A percentile compares a stretch with the other conserved stretches of the same genome.
Evolutionary conservation across 208 protist genomes (phyloP).

Genomic region (Novymonas esmeraldas): DNA sequence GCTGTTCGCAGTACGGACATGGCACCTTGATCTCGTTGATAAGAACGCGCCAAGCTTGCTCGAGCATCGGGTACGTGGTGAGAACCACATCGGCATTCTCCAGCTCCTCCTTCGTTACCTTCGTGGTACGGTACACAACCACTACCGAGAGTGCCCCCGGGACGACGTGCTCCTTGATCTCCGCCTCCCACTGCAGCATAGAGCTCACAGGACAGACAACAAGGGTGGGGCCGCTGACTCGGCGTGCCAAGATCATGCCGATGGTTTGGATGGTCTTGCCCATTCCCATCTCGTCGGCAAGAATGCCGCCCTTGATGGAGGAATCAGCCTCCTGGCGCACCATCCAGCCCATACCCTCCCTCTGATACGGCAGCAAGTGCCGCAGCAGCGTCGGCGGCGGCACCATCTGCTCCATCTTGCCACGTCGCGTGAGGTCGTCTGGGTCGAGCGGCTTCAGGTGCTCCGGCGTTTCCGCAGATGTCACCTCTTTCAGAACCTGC

Average conservation of each 20-base stretch:
- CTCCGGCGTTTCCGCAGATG: constrained; percentile 47
- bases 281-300: constrained; percentile 99
- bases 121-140: constrained; percentile 71
- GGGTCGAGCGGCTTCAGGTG: constrained; percentile 85
- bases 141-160: constrained; percentile 71
- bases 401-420: constrained; percentile 49
- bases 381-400: constrained; percentile 60
- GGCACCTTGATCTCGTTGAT: constrained; percentile 84
- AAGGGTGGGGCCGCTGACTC: constrained; percentile 78
- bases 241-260: constrained; percentile 77
- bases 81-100: constrained; percentile 93
- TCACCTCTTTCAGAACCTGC: constrained; percentile 64
- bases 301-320: constrained; percentile 89
- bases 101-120: constrained; percentile 63
- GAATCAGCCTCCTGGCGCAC: constrained; percentile 66
- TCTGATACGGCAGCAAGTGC: constrained; percentile 83
- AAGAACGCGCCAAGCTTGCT: constrained; percentile 86
- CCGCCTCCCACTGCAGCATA: constrained; percentile 92
- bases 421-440: constrained; percentile 74
- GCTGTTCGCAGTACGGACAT: constrained; percentile 88
- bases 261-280: constrained; percentile 98
- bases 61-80: constrained; percentile 94
- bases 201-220: constrained; percentile 92
- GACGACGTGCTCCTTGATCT: constrained; percentile 83
- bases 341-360: constrained; percentile 90